Percentiles rank a stretch among this genome's conserved stretches.
Conservation (phyloP, 2,329 filamentous ascomycete genomes). For the Botrytis pseudocinerea region DNA sequence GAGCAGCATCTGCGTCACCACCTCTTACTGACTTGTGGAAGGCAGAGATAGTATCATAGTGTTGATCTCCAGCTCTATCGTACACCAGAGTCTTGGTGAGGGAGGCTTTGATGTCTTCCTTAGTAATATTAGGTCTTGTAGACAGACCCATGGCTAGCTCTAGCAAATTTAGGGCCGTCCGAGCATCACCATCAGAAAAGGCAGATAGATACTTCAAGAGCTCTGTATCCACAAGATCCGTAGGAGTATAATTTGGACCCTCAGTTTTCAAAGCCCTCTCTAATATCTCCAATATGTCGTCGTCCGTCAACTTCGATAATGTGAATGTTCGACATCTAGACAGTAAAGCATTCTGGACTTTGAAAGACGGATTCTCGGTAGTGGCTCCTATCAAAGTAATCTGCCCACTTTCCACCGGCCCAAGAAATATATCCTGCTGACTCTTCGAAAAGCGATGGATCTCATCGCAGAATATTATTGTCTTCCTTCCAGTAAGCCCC, state of each 20-base stretch:
- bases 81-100: conserved; percentile 93
- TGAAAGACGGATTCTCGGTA: conserved; percentile 95
- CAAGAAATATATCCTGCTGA: conserved; percentile 93
- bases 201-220: conserved; percentile 78
- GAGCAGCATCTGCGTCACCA: conserved; percentile 78
- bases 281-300: conserved; percentile 73
- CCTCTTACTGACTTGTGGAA: conserved; percentile 96
- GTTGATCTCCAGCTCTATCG: conserved; percentile 90
- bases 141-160: conserved; percentile 84
- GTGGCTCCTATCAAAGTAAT: conserved; percentile 93
- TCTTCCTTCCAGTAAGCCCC: conserved; percentile 79
- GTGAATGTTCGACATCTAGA: conserved; percentile 92
- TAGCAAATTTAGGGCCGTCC: conserved; percentile 88
- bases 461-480: conserved; percentile 96
- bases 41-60: conserved; percentile 96
- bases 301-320: conserved; percentile 69
- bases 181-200: conserved; percentile 89
- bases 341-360: conserved; percentile 82
- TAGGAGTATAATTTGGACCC: conserved; percentile 42
- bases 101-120: conserved; percentile 74
- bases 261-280: conserved; percentile 71
- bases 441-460: conserved; percentile 62
- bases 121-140: conserved; percentile 63
- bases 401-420: conserved; percentile 85
- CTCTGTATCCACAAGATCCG: conserved; percentile 70